Evolutionary conservation across 2,329 filamentous ascomycete genomes (phyloP).

Genomic region (Exophiala sp.): DNA sequence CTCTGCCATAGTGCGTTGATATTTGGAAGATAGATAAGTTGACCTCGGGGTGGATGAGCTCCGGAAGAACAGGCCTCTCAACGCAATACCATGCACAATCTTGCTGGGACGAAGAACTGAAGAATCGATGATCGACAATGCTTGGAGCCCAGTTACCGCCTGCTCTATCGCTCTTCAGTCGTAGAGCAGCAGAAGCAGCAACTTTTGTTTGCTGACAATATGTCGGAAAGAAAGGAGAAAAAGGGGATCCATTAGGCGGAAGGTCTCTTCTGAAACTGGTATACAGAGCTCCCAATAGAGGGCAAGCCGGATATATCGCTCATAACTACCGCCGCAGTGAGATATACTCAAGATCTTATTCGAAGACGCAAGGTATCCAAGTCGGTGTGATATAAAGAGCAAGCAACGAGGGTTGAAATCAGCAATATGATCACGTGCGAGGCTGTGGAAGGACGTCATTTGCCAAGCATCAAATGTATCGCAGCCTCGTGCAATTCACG

Average conservation of each 20-base stretch:
- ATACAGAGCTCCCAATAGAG: background rate
- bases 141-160: too few species aligned
- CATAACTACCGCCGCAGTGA: background rate
- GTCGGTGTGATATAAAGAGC: too few species aligned
- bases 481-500: background rate
- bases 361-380: too few species aligned
- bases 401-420: too few species aligned
- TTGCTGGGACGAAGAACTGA: too few species aligned
- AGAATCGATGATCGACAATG: too few species aligned
- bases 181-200: slow-evolving; percentile 6
- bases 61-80: background rate
- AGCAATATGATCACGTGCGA: background rate
- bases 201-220: background rate
- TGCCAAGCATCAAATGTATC: background rate
- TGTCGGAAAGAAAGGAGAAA: background rate
- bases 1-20: background rate
- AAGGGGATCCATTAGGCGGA: background rate
- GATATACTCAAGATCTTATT: background rate
- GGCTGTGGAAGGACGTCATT: slow-evolving; percentile 1
- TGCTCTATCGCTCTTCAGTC: background rate
- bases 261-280: background rate
- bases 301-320: background rate
- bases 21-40: background rate
- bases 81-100: background rate
- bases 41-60: too few species aligned